Evolutionary conservation across 2,329 filamentous ascomycete genomes (phyloP), one percentile per base, ranked within the genome.

Genomic region (Harringtonia aguacate): DNA sequence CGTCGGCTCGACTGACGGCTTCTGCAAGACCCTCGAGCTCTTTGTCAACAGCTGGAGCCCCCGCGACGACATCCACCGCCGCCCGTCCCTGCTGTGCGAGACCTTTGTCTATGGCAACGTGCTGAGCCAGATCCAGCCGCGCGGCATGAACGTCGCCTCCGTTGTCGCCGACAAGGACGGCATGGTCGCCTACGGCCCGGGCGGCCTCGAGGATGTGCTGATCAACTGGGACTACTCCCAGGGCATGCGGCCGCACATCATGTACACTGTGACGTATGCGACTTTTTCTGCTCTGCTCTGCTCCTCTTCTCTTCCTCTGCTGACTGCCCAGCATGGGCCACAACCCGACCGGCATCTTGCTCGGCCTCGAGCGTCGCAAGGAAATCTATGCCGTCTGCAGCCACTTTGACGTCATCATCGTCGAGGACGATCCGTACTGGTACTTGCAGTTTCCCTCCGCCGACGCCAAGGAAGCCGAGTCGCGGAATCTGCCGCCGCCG

Each of bases 371-470:
- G 55, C 79, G 90, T 34, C 77, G 86, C 44, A 83, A 77, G 54
- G 79, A 88, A 41, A 73, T 95, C 24, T 95, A 95, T 58, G 76
- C 73, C 17, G 60, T 95, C 14, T 92, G 85, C 63, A 79, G 79
- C 59, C 76, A 82, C 58, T 94, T 86, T 64, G 88, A 95, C 61
- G 75, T 95, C 50, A 76, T 95, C 55, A 95, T 95, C 51, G 67
- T 94, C 49, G 90, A 97, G 62, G 90, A 97, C 55, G 89, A 95
- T 50, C 90, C 90, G 7, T 95, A 95, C 67, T 95, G 87, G 86
- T 90, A 92, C 61, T 71, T 97, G 9, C 90, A 95, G 60, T 95
- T 78, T 61, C 86, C 87, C 0, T 84, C 84, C 1, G 81, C 84
- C 0, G 74, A 67, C 43, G 38, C 57, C 22, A 62, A 63, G 39